Evolutionary conservation across 164 flowering plant genomes (phyloP).

Genomic region (Houttuynia cordata): DNA sequence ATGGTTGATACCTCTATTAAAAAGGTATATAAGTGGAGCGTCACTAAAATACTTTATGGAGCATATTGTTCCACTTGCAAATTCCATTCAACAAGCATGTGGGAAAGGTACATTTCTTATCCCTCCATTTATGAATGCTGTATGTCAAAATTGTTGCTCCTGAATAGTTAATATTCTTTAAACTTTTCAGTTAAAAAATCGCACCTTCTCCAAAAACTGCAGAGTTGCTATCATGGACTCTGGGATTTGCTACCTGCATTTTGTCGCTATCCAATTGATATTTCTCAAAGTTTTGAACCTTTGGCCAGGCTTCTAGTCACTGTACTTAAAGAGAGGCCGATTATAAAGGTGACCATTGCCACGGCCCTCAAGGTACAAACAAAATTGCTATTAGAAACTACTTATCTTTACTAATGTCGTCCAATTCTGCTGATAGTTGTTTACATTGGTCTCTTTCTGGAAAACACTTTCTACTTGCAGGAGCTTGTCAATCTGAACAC

Average conservation of each 20-base stretch:
- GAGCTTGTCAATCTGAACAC: slow-evolving; percentile 65
- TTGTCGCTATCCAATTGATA: slow-evolving; percentile 62
- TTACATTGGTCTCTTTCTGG: not conserved
- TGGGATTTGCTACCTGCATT: slow-evolving; percentile 74
- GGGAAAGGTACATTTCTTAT: slow-evolving; percentile 36
- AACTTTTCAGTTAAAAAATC: slow-evolving; percentile 43
- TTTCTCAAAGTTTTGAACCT: slow-evolving; percentile 26
- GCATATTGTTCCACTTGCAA: slow-evolving; percentile 65
- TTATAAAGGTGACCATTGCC: slow-evolving; percentile 43
- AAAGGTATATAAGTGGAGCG: slow-evolving; percentile 52
- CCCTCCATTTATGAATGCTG: not conserved
- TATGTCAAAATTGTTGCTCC: not conserved
- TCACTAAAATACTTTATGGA: slow-evolving; percentile 59
- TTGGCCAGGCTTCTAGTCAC: slow-evolving; percentile 32
- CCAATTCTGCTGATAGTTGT: not conserved
- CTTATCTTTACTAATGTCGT: not conserved
- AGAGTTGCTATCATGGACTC: slow-evolving; percentile 39
- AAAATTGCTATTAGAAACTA: not conserved
- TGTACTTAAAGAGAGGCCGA: slow-evolving; percentile 40
- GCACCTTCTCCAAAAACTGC: slow-evolving; percentile 34
- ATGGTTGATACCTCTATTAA: slow-evolving; percentile 84
- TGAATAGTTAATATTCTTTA: not conserved
- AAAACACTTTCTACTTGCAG: slow-evolving; percentile 17
- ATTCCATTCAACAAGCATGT: slow-evolving; percentile 39
- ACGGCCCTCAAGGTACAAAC: slow-evolving; percentile 49